Percentiles rank a stretch among this genome's conserved stretches.
phyloP scores from a whole-genome alignment of 495 filamentous ascomycete genomes.

The Trichoderma virens region DNA sequence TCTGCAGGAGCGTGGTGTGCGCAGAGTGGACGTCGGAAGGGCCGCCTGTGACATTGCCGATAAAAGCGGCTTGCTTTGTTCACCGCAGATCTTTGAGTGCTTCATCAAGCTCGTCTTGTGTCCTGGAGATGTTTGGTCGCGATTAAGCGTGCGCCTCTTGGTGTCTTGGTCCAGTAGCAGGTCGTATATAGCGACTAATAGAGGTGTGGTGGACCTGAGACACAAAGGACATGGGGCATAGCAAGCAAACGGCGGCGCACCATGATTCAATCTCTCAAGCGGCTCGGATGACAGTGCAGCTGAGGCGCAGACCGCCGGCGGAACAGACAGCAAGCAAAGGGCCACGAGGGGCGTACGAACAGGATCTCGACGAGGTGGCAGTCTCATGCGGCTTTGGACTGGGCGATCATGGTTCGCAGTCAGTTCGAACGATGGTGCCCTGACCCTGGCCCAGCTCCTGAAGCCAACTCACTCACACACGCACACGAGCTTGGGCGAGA shows the following conservation, averaged over 20 bases:
- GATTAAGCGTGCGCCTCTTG: not conserved
- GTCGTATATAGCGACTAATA: not conserved
- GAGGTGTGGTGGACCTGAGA: not conserved
- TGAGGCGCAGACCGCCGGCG: slow-evolving; percentile 5
- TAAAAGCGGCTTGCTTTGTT: not conserved
- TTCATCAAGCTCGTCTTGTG: not conserved
- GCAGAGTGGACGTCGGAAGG: not conserved
- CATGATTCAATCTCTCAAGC: slow-evolving; percentile 5
- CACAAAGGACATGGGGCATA: not conserved
- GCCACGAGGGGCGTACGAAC: slow-evolving; percentile 6
- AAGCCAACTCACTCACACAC: not conserved
- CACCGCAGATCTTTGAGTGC: slow-evolving; percentile 3
- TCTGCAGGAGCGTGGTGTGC: not conserved
- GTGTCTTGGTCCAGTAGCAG: not conserved
- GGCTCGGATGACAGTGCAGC: slow-evolving; percentile 5
- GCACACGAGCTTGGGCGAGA: not conserved
- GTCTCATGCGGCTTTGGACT: not conserved
- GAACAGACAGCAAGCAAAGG: slow-evolving; percentile 1
- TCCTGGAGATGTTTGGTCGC: not conserved
- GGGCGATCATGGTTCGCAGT: slow-evolving; percentile 8
- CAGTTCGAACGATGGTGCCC: not conserved
- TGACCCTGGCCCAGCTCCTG: not conserved
- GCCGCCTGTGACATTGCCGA: not conserved
- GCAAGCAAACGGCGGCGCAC: not conserved
- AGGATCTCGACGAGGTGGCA: not conserved